Conservation (phyloP, 2,329 filamentous ascomycete species). For the Claviceps maximensis region DNA sequence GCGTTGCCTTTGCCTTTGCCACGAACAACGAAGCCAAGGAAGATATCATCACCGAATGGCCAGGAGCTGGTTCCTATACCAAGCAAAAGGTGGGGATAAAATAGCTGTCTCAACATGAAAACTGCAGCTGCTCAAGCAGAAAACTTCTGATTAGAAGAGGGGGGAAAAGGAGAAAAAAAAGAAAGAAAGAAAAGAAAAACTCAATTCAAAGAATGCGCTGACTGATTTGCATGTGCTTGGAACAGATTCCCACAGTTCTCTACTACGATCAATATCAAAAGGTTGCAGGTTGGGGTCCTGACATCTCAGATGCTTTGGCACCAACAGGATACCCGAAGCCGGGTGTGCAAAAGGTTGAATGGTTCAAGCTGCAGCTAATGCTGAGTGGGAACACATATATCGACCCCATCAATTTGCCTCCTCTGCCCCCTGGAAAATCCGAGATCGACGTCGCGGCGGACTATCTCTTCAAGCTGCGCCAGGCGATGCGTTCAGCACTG, state of each 20-base stretch:
- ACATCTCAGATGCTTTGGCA: slow-evolving; percentile 92
- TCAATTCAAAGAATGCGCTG: not conserved
- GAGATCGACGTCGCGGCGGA: slow-evolving; percentile 99
- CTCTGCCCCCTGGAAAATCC: slow-evolving; percentile 92
- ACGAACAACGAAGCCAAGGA: slow-evolving; percentile 97
- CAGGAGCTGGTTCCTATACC: slow-evolving; percentile 89
- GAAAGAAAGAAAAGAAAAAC: not conserved
- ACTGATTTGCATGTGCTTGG: not conserved
- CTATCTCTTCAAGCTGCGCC: slow-evolving; percentile 94
- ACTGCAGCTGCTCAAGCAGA: not conserved
- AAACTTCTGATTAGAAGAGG: not conserved
- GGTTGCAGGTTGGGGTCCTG: slow-evolving; percentile 97
- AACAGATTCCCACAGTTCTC: slow-evolving; percentile 90
- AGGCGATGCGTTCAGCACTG: slow-evolving; percentile 89
- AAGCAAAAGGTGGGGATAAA: slow-evolving; percentile 74
- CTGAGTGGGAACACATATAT: slow-evolving; percentile 98
- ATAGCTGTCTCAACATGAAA: not conserved
- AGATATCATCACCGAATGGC: slow-evolving; percentile 99
- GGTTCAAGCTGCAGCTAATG: slow-evolving; percentile 99
- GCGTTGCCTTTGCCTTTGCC: slow-evolving; percentile 91
- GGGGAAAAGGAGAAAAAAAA: not conserved
- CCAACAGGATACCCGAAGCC: slow-evolving; percentile 96
- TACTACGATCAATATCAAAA: slow-evolving; percentile 99
- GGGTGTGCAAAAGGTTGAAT: slow-evolving; percentile 96
- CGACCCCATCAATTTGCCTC: slow-evolving; percentile 95